Conservation (phyloP, 148 eudicot genomes). For the Vaccinium vitisidaea region DNA sequence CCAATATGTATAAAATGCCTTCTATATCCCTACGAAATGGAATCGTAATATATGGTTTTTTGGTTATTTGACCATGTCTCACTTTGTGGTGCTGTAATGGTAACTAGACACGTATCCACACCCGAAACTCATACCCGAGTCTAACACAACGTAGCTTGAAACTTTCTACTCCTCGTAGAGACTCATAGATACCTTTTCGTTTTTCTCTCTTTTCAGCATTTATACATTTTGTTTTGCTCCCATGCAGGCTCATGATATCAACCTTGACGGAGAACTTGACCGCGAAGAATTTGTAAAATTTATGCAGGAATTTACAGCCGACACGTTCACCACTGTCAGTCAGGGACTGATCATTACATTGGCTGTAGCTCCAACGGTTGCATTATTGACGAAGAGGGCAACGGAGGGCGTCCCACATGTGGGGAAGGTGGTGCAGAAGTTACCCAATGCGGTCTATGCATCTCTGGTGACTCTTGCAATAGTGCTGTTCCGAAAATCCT, state of each 20-base stretch:
- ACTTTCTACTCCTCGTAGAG: neutral
- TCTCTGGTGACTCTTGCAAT: constrained; percentile 70
- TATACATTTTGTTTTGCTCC: neutral
- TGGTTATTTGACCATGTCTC: neutral
- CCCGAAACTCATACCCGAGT: neutral
- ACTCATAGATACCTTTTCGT: neutral
- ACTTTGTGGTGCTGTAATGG: neutral
- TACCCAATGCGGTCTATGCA: constrained; percentile 79
- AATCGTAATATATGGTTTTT: neutral
- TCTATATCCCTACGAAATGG: neutral
- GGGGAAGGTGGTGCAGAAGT: constrained; percentile 80
- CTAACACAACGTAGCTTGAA: neutral
- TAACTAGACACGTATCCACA: neutral
- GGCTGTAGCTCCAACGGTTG: constrained; percentile 77
- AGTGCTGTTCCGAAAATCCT: constrained; percentile 52
- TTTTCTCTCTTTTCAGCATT: neutral
- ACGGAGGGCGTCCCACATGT: constrained; percentile 78
- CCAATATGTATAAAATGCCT: neutral
- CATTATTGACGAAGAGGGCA: constrained; percentile 71
- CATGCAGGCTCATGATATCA: constrained; percentile 55
- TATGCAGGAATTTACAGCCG: constrained; percentile 48
- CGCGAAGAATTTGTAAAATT: constrained; percentile 74
- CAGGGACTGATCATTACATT: constrained; percentile 77
- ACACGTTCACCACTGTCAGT: constrained; percentile 57
- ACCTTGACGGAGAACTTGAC: constrained; percentile 64